These are phyloP conservation scores for Lagenidium giganteum DNA, from an alignment of 352 stramenopile genomes.

Conservation along the genomic window DNA sequence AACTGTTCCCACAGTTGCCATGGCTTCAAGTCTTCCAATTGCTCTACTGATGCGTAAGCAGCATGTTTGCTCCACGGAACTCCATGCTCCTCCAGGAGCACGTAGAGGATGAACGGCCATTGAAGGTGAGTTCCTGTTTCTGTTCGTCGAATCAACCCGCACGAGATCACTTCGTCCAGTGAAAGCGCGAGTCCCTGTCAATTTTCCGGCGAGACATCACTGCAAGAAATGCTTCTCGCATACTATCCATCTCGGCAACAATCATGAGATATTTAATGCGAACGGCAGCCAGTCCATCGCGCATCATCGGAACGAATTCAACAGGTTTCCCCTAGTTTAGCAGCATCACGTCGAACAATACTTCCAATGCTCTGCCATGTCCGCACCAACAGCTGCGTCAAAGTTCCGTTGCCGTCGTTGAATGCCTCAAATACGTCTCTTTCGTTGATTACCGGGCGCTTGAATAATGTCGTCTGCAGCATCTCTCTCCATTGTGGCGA, in stretches of 20 bases:
- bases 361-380: constrained; percentile 13
- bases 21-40: no score
- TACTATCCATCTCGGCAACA: constrained; percentile 6
- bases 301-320: no score
- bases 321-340: background rate
- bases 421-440: constrained; percentile 2
- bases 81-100: constrained; percentile 9
- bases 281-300: constrained; percentile 4
- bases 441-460: background rate
- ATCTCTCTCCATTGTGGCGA: background rate
- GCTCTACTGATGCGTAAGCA: constrained; percentile 1
- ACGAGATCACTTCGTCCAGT: constrained; percentile 18
- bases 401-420: no score
- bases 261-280: constrained; percentile 8
- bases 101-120: constrained; percentile 13
- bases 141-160: constrained; percentile 12
- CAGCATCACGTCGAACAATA: constrained; percentile 12
- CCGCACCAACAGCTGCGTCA: constrained; percentile 14
- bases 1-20: no score
- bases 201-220: constrained; percentile 11
- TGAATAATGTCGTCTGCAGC: background rate
- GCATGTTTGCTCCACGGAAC: constrained; percentile 5
- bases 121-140: background rate
- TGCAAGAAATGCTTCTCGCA: constrained; percentile 16
- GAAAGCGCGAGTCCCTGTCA: constrained; percentile 10